Base-by-base conservation (phyloP, 257 asterid genomes). In the Solanum chilense region DNA sequence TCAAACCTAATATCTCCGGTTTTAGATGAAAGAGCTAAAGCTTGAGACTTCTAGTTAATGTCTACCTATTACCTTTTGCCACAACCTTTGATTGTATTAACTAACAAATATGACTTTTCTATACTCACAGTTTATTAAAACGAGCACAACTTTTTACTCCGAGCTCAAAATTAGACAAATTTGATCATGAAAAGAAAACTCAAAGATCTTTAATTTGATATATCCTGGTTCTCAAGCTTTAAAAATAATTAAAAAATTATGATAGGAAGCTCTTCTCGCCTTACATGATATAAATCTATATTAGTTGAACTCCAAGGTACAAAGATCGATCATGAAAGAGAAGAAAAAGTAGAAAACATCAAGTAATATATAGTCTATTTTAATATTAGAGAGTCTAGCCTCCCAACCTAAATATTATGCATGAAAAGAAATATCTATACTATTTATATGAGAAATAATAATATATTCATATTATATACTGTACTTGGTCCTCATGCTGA, bases 401-500 rank as follows among this genome's bases (percentile, higher is more conserved):
- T 29, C 76, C 23, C 23, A 69, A 69, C 41, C 76, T 69, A 29
- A 68, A 69, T 69, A 70, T 20, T 73, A 35, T 73, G 31, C 4
- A 37, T 73, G 11, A 37, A 74, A 74, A 33, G 78, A 71, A 71
- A 70, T 31, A 73, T 35, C 7, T 73, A 47, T 16, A 73, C 23
- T 31, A 71, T 71, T 12, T 66, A 73, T 49, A 75, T 29, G 20
- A 29, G 73, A 66, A 66, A 66, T 5, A 25, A 25, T 4, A 29
- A 68, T 27, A 3, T 69, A 1, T 11, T 9, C 2, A n/a, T 62
- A 15, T 15, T 6, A 25, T 56, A 33, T 45, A 60, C 81, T 11
- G 18, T 85, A 89, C 91, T 87, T 88, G 88, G 31, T 89, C 89
- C 88, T 90, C 85, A 68, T 68, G 90, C 60, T 88, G 78, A 56